Evolutionary conservation across 805 yeast species (phyloP), one percentile per base, ranked within the genome.

Genomic region (Isabelozyma heimii): DNA sequence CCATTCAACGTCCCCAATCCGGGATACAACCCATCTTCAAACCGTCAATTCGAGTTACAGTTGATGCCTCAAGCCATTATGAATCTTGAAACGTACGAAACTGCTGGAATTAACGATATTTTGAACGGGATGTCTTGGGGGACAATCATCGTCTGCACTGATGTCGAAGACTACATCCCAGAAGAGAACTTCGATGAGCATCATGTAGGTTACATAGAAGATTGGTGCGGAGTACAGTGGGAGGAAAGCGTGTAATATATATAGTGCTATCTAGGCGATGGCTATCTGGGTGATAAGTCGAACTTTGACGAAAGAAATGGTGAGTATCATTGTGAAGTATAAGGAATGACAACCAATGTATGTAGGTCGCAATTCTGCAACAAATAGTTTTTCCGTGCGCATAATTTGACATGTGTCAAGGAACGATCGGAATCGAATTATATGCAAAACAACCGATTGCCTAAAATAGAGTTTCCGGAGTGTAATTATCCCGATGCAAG

Each of bases 51-150:
- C 61, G 99, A 94, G 66, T 69, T 92, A 49, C 99, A 94, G 63
- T 66, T 94, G 47, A 92, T 92, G 97, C 99, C 99, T 2, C 89
- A 89, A 63, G 82, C 91, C 46, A 92, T 94, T 46, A 74, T 89
- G 45, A 92, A 89, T 59, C 74, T 94, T 42, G 97, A 92, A 62
- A 75, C 73, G 40, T 50, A 53, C 3, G 47, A 46, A 16, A 50
- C 54, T 28, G 54, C 53, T 6, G 52, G 52, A 37, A 56, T 62
- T 5, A 60, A 65, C 49, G 76, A 66, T 58, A 70, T 87, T 2
- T 58, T 78, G 40, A 82, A 82, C 35, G 97, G 98, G 10, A 92
- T 92, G 96, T 95, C 92, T 53, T 94, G 99, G 99, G 98, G 97
- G 1, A 88, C 98, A 0, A 87, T 94, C 28, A 70, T 89, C 24